Base-by-base conservation (phyloP, 352 stramenopile species). In the Phytophthora tubulina region DNA sequence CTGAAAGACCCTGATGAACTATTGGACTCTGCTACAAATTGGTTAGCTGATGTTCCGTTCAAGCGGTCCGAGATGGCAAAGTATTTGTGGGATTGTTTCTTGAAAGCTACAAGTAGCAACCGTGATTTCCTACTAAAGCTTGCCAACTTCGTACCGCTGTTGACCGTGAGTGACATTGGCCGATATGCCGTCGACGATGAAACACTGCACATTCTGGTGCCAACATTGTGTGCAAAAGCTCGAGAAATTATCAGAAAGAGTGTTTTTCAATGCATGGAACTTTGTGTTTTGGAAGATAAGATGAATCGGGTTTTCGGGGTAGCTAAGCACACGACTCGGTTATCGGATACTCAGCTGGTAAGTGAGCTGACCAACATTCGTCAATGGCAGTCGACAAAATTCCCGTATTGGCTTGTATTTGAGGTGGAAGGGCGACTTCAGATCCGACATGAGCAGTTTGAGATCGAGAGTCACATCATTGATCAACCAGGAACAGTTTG, bases 351-450 rank as follows among this genome's bases (percentile, higher is more conserved):
- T n/a, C 67, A 72, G 31, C 55, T 93, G 42, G 54, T 88, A 1
- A 72, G 86, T 21, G 91, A 97, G 17, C 66, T 96, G 2, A n/a
- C 59, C 10, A 82, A 74, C 63, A 58, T 46, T 0, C 78, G 76
- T 14, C 30, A 73, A 30, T 97, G 89, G 89, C 50, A 84, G 32
- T 76, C 75, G 13, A 42, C 3, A 0, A 74, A 89, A 6, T 81
- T 91, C 63, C 89, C 89, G 3, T 90, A 84, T 58, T 97, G 92
- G 90, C 73, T 97, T 46, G 87, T 90, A 30, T 97, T 97, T 72
- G 92, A 97, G 70, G 82, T 92, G 2, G 91, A 97, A 78, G 83
- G 84, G 5, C 33, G 70, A 15, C 56, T 97, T 15, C 86, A 95
- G 64, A 97, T 97, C 33, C 81, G 89, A 0, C 84, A 81, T n/a